A percentile compares a stretch with the other conserved stretches of the same genome.
Conservation (phyloP, 2,329 filamentous ascomycete genomes). For the Fusarium tuaranense region DNA sequence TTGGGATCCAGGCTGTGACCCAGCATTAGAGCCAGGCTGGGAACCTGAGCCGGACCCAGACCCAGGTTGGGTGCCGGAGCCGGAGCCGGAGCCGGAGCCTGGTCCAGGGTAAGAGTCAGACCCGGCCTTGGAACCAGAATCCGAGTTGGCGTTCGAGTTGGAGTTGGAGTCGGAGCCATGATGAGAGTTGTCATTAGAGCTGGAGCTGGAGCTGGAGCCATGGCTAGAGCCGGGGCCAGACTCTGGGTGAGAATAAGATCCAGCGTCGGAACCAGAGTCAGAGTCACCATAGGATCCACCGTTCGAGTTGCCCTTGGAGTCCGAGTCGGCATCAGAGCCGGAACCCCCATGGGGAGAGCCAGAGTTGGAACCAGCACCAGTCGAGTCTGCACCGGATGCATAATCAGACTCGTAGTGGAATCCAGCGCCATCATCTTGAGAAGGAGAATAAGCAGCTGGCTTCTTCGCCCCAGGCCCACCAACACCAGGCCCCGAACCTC, state of each 20-base stretch:
- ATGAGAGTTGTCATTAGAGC: not conserved
- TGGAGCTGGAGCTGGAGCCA: not conserved
- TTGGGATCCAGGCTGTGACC: not conserved
- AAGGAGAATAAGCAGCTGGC: not conserved
- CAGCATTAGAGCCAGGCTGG: no score
- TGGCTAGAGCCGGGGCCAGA: not conserved
- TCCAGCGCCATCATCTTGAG: not conserved
- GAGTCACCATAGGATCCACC: not conserved
- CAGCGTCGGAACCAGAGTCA: not conserved
- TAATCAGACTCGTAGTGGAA: not conserved
- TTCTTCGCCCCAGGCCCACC: not conserved
- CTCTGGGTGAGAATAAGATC: not conserved
- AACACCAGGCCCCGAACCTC: not conserved
- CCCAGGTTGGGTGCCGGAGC: no score
- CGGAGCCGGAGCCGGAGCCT: no score
- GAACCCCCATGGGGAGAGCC: not conserved
- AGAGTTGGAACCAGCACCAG: not conserved
- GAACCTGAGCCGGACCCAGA: no score
- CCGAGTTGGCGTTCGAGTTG: not conserved
- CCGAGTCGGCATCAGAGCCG: not conserved
- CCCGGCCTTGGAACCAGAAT: not conserved
- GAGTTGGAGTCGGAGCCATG: not conserved
- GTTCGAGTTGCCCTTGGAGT: not conserved
- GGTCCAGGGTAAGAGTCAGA: not conserved
- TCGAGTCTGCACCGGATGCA: not conserved